Evolutionary conservation across 805 yeast genomes (phyloP).

Genomic region (Candida vartiovaarae): DNA sequence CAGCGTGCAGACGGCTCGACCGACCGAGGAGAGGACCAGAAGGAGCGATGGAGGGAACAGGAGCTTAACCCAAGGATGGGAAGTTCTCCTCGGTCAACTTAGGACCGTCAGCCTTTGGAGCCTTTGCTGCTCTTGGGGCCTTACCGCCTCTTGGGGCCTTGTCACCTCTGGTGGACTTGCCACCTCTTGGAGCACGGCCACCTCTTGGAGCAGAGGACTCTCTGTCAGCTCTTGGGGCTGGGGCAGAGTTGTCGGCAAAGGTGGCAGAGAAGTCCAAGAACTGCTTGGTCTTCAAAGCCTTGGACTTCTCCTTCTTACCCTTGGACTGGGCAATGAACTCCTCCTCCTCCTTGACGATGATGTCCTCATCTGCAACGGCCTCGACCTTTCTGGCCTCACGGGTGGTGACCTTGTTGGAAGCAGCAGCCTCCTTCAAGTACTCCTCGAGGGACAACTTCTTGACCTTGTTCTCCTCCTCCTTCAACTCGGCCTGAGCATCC

Average conservation of each 20-base stretch:
- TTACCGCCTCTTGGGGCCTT: conserved; percentile 12
- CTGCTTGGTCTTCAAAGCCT: conserved; percentile 77
- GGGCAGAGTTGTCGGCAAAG: conserved; percentile 49
- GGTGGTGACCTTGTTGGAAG: conserved; percentile 43
- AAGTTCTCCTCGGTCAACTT: conserved; percentile 41
- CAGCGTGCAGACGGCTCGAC: no score
- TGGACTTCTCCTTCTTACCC: conserved; percentile 61
- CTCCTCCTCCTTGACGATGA: conserved; percentile 59
- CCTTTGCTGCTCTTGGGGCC: conserved; percentile 17
- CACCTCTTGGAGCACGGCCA: conserved; percentile 23
- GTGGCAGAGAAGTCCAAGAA: conserved; percentile 67
- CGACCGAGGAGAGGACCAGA: no score
- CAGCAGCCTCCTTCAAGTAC: conserved; percentile 66
- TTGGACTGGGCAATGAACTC: conserved; percentile 51
- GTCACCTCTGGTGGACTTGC: conserved; percentile 7
- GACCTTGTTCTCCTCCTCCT: conserved; percentile 35
- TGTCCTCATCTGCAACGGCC: conserved; percentile 41
- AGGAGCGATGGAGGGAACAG: no score
- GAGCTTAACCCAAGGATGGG: conserved; percentile 54
- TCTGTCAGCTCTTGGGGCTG: conserved; percentile 27
- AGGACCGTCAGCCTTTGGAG: conserved; percentile 28
- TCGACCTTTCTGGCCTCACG: conserved; percentile 32
- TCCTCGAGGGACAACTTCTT: conserved; percentile 73
- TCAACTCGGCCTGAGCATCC: conserved; percentile 40
- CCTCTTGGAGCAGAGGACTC: conserved; percentile 28